These are phyloP conservation scores for Babesia bigemina DNA, from an alignment of 169 alveolate genomes.

Conservation along the genomic window DNA sequence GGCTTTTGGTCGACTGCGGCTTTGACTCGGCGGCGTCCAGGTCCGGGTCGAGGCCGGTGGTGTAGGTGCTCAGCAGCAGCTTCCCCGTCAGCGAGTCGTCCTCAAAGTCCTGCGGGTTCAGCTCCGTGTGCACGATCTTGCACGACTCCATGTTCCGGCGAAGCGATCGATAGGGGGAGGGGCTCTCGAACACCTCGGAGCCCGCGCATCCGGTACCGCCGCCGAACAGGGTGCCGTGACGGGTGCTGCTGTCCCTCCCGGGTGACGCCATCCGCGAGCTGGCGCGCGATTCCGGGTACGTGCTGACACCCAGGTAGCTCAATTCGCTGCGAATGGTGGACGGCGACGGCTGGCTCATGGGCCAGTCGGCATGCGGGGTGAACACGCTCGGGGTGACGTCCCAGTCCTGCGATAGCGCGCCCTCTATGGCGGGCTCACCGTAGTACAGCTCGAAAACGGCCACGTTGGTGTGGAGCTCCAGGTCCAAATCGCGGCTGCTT, in stretches of 20 bases:
- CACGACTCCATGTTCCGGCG: slow-evolving; percentile 6
- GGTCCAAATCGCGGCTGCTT: slow-evolving; percentile 1
- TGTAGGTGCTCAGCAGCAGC: slow-evolving; percentile 31
- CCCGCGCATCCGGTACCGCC: not conserved
- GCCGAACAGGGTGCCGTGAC: not conserved
- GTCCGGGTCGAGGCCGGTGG: not conserved
- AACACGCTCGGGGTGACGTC: not conserved
- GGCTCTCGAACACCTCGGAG: not conserved
- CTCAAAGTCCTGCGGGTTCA: not conserved
- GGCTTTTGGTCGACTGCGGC: not conserved
- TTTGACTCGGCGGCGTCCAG: not conserved
- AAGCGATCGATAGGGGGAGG: not conserved
- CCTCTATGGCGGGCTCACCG: slow-evolving; percentile 18
- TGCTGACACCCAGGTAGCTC: not conserved
- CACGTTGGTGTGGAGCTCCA: slow-evolving; percentile 21
- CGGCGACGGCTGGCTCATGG: slow-evolving; percentile 7
- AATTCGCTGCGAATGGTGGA: not conserved
- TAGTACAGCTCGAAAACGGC: slow-evolving; percentile 29
- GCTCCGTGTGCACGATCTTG: not conserved
- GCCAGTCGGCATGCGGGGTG: not conserved
- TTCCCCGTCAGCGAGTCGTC: slow-evolving; percentile 22
- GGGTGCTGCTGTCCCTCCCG: not conserved
- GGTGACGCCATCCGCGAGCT: not conserved
- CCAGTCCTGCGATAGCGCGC: slow-evolving; percentile 18
- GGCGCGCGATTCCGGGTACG: not conserved